Percentiles rank a stretch among this genome's conserved stretches.
phyloP scores from a whole-genome alignment of 768 basidiomycete genomes.

The Nidularia pulvinata region DNA sequence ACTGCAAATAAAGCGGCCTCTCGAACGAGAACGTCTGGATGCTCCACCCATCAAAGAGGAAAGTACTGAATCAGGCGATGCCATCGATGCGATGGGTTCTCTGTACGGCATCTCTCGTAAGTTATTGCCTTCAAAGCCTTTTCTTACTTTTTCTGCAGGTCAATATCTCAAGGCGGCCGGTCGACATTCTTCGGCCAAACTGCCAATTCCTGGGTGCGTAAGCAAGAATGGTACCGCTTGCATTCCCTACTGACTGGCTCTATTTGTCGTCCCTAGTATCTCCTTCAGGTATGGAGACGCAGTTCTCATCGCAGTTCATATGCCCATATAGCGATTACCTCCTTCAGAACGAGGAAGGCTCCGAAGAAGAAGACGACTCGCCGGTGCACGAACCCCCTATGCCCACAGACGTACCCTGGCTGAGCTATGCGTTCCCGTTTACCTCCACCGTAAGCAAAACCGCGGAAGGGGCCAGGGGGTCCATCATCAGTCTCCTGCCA shows the following conservation, averaged over 20 bases:
- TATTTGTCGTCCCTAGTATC: constrained; percentile 35
- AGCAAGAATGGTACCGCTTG: neutral
- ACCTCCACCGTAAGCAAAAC: constrained; percentile 39
- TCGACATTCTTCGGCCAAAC: constrained; percentile 67
- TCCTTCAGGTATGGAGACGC: constrained; percentile 50
- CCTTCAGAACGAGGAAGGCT: constrained; percentile 57
- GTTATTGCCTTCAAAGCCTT: constrained; percentile 1
- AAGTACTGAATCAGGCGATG: constrained; percentile 48
- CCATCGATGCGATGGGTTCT: constrained; percentile 64
- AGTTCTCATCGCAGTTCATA: neutral
- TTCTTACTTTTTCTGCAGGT: constrained; percentile 30
- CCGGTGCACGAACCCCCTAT: constrained; percentile 33
- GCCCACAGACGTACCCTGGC: constrained; percentile 57
- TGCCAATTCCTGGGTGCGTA: constrained; percentile 68
- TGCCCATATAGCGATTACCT: constrained; percentile 5
- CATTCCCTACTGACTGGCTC: neutral
- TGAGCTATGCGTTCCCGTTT: constrained; percentile 62
- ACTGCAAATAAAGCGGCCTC: constrained; percentile 63
- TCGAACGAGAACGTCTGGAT: constrained; percentile 57
- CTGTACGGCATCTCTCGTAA: constrained; percentile 36
- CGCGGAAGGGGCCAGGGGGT: constrained; percentile 38
- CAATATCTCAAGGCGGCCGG: constrained; percentile 60
- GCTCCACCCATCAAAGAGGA: constrained; percentile 30
- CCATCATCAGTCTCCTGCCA: constrained; percentile 48
- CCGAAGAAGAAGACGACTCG: constrained; percentile 48